Conservation (phyloP, 805 yeast species). For the Zygosaccharomyces pseudorouxii region DNA sequence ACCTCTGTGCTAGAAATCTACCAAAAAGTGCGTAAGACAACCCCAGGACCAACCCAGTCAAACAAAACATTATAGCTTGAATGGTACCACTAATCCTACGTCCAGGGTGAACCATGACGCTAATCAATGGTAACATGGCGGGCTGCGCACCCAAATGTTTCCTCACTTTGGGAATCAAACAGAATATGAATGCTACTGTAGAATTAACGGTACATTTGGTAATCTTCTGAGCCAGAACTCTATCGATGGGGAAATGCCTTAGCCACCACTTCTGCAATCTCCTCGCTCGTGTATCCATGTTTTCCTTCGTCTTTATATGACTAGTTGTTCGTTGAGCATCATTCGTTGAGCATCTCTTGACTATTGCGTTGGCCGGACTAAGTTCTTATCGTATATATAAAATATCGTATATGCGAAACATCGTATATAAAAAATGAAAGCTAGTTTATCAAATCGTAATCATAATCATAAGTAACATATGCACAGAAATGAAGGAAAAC, state of each 20-base stretch:
- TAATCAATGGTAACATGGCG: conserved; percentile 42
- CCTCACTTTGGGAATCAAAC: conserved; percentile 38
- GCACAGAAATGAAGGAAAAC: background rate
- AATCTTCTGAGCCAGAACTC: conserved; percentile 37
- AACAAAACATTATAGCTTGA: conserved; percentile 40
- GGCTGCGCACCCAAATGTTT: conserved; percentile 39
- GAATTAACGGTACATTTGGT: conserved; percentile 38
- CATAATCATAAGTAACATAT: conserved; percentile 1
- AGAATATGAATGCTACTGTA: conserved; percentile 41
- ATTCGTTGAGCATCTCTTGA: background rate
- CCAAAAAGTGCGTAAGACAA: conserved; percentile 41
- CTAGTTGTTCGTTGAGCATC: background rate
- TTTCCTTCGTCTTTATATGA: background rate
- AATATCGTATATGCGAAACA: background rate
- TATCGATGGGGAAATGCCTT: conserved; percentile 31
- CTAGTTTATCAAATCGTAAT: background rate
- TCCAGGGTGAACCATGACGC: conserved; percentile 49
- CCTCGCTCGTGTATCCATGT: background rate
- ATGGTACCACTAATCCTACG: conserved; percentile 46
- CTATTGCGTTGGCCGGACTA: background rate
- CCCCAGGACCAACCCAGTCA: conserved; percentile 41
- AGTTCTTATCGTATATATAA: background rate
- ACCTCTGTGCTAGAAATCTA: conserved; percentile 39
- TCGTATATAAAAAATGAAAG: background rate
- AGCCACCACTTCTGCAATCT: conserved; percentile 11